Evolutionary conservation across 2,329 filamentous ascomycete species (phyloP).

Genomic region (Botryotinia narcissicola): DNA sequence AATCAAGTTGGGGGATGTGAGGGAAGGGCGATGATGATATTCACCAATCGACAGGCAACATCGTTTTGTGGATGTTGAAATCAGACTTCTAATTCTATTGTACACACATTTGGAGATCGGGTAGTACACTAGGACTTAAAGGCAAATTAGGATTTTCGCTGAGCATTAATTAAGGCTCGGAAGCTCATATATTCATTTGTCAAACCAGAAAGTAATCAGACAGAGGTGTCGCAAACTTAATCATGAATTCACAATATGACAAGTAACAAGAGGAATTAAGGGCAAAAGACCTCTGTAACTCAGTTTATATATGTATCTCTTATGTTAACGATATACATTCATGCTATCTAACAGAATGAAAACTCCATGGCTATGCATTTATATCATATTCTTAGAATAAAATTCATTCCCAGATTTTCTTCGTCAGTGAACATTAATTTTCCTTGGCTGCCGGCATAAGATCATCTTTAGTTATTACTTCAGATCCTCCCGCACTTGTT

Average conservation of each 20-base stretch:
- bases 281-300: no score
- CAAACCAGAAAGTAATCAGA: neutral
- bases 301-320: neutral
- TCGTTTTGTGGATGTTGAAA: neutral
- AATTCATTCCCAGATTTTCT: neutral
- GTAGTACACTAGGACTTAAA: neutral
- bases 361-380: slow-evolving; percentile 9
- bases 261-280: neutral
- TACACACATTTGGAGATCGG: neutral
- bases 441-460: neutral
- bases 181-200: neutral
- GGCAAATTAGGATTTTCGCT: neutral
- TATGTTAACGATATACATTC: neutral
- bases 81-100: accelerated
- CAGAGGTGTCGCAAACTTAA: neutral
- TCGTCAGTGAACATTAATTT: neutral
- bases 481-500: neutral
- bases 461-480: slow-evolving; percentile 1
- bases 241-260: neutral
- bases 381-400: neutral
- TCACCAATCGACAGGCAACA: neutral
- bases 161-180: no score
- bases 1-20: neutral
- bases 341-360: neutral
- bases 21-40: neutral